Evolutionary conservation across 495 filamentous ascomycete genomes (phyloP).

Genomic region (Astrothelium subdiscretum): DNA sequence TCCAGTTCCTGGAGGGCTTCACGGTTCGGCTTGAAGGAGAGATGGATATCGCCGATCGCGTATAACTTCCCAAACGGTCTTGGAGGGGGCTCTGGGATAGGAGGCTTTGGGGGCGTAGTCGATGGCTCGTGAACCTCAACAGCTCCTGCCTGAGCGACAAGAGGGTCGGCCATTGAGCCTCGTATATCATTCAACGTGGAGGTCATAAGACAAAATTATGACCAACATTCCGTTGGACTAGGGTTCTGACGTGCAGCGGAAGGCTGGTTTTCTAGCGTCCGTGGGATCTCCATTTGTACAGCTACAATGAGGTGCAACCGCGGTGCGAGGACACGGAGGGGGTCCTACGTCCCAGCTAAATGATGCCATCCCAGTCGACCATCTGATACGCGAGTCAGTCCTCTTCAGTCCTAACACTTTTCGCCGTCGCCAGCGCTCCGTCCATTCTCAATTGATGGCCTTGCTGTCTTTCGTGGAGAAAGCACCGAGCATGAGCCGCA

Average conservation of each 20-base stretch:
- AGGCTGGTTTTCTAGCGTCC: too few species aligned
- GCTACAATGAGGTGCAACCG: too few species aligned
- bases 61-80: slow-evolving; percentile 27
- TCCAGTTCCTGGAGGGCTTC: slow-evolving; percentile 25
- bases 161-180: neutral
- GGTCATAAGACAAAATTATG: too few species aligned
- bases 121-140: neutral
- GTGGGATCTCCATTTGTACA: too few species aligned
- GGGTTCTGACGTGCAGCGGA: too few species aligned
- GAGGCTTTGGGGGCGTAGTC: neutral
- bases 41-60: slow-evolving; percentile 29
- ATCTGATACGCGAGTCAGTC: neutral
- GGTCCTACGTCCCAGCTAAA: neutral
- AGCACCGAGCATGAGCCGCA: neutral
- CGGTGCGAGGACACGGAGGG: too few species aligned
- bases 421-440: neutral
- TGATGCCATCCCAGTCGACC: neutral
- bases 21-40: slow-evolving; percentile 28
- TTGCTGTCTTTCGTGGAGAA: neutral
- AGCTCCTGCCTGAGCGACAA: neutral
- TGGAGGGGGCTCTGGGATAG: neutral
- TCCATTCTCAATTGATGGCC: neutral
- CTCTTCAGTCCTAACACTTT: neutral
- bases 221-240: too few species aligned
- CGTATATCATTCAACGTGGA: too few species aligned